phyloP scores from a whole-genome alignment of 345 rosid species.

The Salix brachista region DNA sequence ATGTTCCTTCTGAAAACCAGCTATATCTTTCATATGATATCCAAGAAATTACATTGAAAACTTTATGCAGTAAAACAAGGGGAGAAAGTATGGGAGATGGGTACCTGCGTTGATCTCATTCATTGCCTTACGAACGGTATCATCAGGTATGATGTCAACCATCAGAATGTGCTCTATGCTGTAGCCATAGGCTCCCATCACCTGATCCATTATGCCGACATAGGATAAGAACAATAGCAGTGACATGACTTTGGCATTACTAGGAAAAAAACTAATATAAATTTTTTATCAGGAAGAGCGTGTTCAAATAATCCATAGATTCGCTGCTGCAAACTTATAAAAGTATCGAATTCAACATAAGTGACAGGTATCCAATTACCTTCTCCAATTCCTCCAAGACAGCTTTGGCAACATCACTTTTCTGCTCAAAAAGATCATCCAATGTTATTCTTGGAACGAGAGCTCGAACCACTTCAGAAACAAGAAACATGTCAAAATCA shows the following conservation, averaged over 20 bases:
- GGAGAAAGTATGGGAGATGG: neutral
- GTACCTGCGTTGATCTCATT: slow-evolving; percentile 98
- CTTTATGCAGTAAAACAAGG: neutral
- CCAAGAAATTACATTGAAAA: neutral
- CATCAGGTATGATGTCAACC: slow-evolving; percentile 95
- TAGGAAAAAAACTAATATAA: neutral
- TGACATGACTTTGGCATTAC: neutral
- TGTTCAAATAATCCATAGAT: neutral
- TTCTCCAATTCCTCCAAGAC: slow-evolving; percentile 93
- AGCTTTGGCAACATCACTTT: slow-evolving; percentile 94
- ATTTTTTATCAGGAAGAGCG: neutral
- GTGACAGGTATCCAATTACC: slow-evolving; percentile 32
- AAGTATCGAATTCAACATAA: neutral
- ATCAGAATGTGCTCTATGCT: slow-evolving; percentile 92
- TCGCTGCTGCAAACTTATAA: neutral
- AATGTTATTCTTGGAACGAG: slow-evolving; percentile 78
- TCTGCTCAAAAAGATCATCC: slow-evolving; percentile 93
- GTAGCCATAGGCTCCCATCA: slow-evolving; percentile 92
- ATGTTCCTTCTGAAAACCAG: neutral
- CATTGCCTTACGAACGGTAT: slow-evolving; percentile 90
- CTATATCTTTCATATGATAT: neutral
- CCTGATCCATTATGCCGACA: slow-evolving; percentile 41
- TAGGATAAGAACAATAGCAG: neutral
- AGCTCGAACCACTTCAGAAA: slow-evolving; percentile 78
- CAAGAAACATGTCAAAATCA: neutral